These are phyloP conservation scores for Fistulifera pelliculosa DNA, from an alignment of 108 stramenopile species.

Conservation along the genomic window DNA sequence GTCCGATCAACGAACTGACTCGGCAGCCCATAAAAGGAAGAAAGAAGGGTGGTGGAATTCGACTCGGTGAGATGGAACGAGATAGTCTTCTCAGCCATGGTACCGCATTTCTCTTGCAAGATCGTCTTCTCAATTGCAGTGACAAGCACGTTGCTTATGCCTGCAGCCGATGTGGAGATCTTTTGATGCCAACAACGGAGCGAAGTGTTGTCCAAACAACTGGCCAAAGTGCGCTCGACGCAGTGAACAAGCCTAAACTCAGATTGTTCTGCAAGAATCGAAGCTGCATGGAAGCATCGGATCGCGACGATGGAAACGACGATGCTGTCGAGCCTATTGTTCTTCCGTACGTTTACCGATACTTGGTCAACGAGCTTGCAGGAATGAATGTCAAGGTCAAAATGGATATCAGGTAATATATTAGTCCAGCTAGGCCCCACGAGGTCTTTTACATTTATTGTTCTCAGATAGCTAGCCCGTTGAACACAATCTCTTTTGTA, in stretches of 20 bases:
- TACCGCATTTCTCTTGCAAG: constrained; percentile 89
- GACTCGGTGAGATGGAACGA: constrained; percentile 99
- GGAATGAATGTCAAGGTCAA: constrained; percentile 96
- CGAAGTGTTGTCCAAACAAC: constrained; percentile 69
- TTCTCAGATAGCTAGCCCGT: background rate
- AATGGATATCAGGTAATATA: constrained; percentile 49
- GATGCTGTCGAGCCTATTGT: constrained; percentile 80
- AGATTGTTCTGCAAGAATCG: constrained; percentile 75
- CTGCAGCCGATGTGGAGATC: constrained; percentile 84
- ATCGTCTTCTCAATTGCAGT: constrained; percentile 92
- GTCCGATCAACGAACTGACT: constrained; percentile 91
- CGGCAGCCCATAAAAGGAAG: constrained; percentile 98
- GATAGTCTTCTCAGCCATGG: constrained; percentile 96
- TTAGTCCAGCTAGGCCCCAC: background rate
- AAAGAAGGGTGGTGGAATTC: constrained; percentile 97
- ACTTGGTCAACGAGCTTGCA: constrained; percentile 95
- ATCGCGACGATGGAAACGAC: constrained; percentile 61
- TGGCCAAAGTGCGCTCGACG: constrained; percentile 62
- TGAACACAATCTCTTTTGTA: constrained; percentile 20
- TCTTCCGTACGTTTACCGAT: constrained; percentile 97
- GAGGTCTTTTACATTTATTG: no score
- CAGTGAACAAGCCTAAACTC: constrained; percentile 53
- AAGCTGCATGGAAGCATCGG: constrained; percentile 51
- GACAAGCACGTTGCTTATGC: constrained; percentile 90
- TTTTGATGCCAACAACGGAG: constrained; percentile 79